These are phyloP conservation scores for Lycium barbarum DNA, from an alignment of 257 asterid genomes.

Conservation along the genomic window DNA sequence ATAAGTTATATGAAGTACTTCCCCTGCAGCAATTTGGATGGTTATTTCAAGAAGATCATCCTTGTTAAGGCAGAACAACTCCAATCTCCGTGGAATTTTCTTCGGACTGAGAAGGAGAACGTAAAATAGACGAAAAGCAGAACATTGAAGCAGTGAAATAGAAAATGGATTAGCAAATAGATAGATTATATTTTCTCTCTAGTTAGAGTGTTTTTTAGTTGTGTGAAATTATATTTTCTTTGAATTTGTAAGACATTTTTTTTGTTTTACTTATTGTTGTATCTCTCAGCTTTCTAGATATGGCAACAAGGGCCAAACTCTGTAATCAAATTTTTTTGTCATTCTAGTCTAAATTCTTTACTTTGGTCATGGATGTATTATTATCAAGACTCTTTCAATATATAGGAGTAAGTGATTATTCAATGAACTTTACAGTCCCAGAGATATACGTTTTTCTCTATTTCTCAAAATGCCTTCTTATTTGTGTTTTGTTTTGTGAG, in stretches of 20 bases:
- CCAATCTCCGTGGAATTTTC: not conserved
- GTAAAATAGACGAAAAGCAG: not conserved
- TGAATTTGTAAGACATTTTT: slow-evolving; percentile 34
- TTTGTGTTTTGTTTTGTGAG: not conserved
- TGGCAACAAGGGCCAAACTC: slow-evolving; percentile 24
- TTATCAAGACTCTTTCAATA: slow-evolving; percentile 31
- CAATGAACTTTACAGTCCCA: not conserved
- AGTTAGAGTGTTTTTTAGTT: slow-evolving; percentile 44
- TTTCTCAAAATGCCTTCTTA: not conserved
- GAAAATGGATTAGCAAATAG: slow-evolving; percentile 31
- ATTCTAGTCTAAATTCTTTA: slow-evolving; percentile 21
- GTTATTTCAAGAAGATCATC: not conserved
- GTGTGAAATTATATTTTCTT: slow-evolving; percentile 53
- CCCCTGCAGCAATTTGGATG: slow-evolving; percentile 20
- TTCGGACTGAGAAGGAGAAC: not conserved
- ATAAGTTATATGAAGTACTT: slow-evolving; percentile 24
- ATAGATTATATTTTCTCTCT: slow-evolving; percentile 40
- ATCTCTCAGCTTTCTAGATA: not conserved
- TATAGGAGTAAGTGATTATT: slow-evolving; percentile 24
- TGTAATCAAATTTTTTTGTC: slow-evolving; percentile 3
- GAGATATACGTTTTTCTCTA: not conserved
- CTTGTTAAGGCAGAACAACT: not conserved
- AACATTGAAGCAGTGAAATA: slow-evolving; percentile 42
- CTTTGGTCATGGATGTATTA: slow-evolving; percentile 25
- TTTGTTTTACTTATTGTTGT: not conserved